Percentiles rank a stretch among this genome's conserved stretches.
These are phyloP conservation scores for Xylaria venustula DNA, from an alignment of 495 filamentous ascomycete genomes.

Conservation along the genomic window DNA sequence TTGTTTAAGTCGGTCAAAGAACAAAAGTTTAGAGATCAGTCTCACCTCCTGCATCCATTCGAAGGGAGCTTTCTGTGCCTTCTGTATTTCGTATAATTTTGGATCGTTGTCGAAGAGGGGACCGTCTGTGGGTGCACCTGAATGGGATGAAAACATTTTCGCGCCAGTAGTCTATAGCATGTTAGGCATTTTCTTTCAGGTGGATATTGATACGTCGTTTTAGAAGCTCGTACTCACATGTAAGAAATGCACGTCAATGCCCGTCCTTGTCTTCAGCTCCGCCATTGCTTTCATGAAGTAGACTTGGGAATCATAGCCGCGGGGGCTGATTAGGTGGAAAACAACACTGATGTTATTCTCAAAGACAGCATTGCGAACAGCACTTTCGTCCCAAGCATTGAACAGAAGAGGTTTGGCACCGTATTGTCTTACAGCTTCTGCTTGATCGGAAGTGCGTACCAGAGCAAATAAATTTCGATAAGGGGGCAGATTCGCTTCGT, in stretches of 20 bases:
- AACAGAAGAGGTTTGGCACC: slow-evolving; percentile 41
- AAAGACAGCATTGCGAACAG: slow-evolving; percentile 31
- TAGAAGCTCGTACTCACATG: slow-evolving; percentile 28
- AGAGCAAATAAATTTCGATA: slow-evolving; percentile 44
- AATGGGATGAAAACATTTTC: slow-evolving; percentile 30
- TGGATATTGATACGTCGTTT: not conserved
- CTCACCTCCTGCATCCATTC: slow-evolving; percentile 13
- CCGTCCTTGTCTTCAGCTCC: slow-evolving; percentile 38
- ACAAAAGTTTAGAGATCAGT: not conserved
- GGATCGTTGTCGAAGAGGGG: slow-evolving; percentile 44
- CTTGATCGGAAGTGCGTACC: slow-evolving; percentile 43
- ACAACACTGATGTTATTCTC: slow-evolving; percentile 45
- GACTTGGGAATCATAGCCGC: slow-evolving; percentile 15
- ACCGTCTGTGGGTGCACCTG: slow-evolving; percentile 30
- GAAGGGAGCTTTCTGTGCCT: slow-evolving; percentile 14
- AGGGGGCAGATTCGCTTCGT: slow-evolving; percentile 33
- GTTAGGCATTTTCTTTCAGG: not conserved
- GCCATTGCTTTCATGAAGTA: slow-evolving; percentile 43
- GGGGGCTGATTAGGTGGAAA: slow-evolving; percentile 40
- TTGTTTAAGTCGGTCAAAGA: not conserved
- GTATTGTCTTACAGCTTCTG: slow-evolving; percentile 38
- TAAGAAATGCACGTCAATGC: slow-evolving; percentile 42
- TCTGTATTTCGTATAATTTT: slow-evolving; percentile 41
- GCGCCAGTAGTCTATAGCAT: slow-evolving; percentile 29
- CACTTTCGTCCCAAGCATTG: slow-evolving; percentile 29